Base-by-base conservation (phyloP, 495 filamentous ascomycete species). In the Penicillium daleae region DNA sequence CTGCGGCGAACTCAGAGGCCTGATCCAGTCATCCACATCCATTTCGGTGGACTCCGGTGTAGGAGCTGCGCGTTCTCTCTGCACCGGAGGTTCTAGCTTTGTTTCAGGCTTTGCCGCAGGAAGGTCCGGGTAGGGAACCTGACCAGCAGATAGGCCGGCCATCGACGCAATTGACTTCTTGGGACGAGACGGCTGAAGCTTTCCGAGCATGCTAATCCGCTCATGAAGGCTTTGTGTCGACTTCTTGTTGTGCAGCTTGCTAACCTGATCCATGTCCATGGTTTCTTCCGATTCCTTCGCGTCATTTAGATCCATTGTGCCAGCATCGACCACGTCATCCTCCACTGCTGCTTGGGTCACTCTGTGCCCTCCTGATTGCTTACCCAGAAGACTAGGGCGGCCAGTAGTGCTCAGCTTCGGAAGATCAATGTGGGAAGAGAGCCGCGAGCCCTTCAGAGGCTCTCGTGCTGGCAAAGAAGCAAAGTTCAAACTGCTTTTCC, bases 401-500 rank as follows among this genome's bases (percentile, higher is more conserved):
- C 62, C 74, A 26, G 71, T 60, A 29, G 61, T 70, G 61, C 66
- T 78, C 37, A 73, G 61, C 65, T 82, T 89, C 17, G 80, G 76
- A 60, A 87, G 83, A 37, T 97, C 92, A 37, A 93, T 68, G 64
- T 97, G 89, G 66, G 91, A 96, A 37, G 92, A 93, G 24, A 85
- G 71, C 32, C 90, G 83, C 31, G 85, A 82, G 31, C 90, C 90
- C 33, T 89, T 85, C 42, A 97, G 79, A 29, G 93, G 95, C 70
- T 97, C 94, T 40, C 95, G 87, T 8, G 93, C 91, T 54, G 95
- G 95, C 4, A 99, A 80, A 3, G 95, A 91, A 13, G 96, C 90
- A 75, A 99, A 97, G 54, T 87, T 93, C 54, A 98, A 82, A 67
- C 94, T 97, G 74, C 92, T 97, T 80, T 97, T 97, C 35, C 94